phyloP scores from a whole-genome alignment of 2,329 filamentous ascomycete genomes.

The Rosellinia necatrix region DNA sequence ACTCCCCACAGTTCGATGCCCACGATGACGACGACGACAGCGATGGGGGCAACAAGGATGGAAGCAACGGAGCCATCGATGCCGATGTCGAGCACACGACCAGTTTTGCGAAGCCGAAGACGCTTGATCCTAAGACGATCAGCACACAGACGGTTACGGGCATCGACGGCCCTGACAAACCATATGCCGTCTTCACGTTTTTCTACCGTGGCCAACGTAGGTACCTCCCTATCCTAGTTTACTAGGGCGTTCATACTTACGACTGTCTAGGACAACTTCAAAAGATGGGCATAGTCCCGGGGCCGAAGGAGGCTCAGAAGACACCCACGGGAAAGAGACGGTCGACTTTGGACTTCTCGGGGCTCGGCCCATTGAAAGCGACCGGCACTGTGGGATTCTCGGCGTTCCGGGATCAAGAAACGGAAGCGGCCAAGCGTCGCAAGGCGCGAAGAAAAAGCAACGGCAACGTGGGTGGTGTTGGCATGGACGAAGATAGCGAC shows the following conservation, averaged over 20 bases:
- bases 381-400: constrained; percentile 90
- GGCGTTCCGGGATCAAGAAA: constrained; percentile 76
- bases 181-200: constrained; percentile 96
- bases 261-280: constrained; percentile 76
- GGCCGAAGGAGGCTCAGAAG: constrained; percentile 66
- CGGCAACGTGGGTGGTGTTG: constrained; percentile 55
- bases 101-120: constrained; percentile 95
- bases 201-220: constrained; percentile 94
- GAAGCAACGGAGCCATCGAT: constrained; percentile 66
- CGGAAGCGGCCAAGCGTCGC: constrained; percentile 59
- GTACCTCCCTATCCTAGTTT: constrained; percentile 44
- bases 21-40: constrained; percentile 88
- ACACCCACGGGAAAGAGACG: constrained; percentile 72
- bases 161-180: constrained; percentile 93
- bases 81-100: constrained; percentile 95
- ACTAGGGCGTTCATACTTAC: constrained; percentile 3
- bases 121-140: constrained; percentile 93
- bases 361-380: constrained; percentile 80
- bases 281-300: constrained; percentile 88
- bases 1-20: constrained; percentile 95
- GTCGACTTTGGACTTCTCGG: constrained; percentile 83
- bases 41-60: constrained; percentile 54
- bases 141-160: constrained; percentile 99
- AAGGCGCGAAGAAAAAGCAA: constrained; percentile 68
- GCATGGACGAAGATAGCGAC: constrained; percentile 74